Evolutionary conservation across 306 rosid genomes (phyloP).

Genomic region (Prunus salicina): DNA sequence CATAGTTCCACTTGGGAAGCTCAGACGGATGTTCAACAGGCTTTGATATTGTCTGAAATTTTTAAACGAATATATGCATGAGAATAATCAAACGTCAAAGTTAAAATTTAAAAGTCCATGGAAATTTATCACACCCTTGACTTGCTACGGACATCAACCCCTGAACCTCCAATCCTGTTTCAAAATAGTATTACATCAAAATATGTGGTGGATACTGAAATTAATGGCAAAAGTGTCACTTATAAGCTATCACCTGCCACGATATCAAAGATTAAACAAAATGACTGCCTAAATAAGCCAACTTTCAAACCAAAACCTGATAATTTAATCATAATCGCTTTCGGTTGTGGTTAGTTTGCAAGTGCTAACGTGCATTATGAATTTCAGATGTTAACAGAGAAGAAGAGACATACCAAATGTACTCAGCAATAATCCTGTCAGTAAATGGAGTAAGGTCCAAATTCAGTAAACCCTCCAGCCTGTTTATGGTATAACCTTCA

Average conservation of each 20-base stretch:
- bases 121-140: conserved; percentile 63
- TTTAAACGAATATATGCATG: conserved; percentile 8
- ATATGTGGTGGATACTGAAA: too few relatives aligned
- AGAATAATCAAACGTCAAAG: conserved; percentile 12
- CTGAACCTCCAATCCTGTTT: conserved; percentile 93
- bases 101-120: neutral
- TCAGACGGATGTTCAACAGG: conserved; percentile 95
- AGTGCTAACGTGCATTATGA: neutral
- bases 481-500: conserved; percentile 63
- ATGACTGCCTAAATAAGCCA: neutral
- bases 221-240: too few relatives aligned
- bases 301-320: neutral
- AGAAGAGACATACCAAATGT: conserved; percentile 66
- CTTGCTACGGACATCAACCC: conserved; percentile 94
- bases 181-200: conserved; percentile 11
- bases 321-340: neutral
- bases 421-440: conserved; percentile 89
- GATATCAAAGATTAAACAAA: neutral
- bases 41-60: conserved; percentile 72
- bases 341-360: neutral
- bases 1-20: conserved; percentile 98
- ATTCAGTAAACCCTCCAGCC: conserved; percentile 71
- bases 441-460: conserved; percentile 81
- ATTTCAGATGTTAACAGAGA: conserved; percentile 11
- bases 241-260: neutral